Evolutionary conservation across 352 stramenopile genomes (phyloP).

Genomic region (Albugo laibachii): DNA sequence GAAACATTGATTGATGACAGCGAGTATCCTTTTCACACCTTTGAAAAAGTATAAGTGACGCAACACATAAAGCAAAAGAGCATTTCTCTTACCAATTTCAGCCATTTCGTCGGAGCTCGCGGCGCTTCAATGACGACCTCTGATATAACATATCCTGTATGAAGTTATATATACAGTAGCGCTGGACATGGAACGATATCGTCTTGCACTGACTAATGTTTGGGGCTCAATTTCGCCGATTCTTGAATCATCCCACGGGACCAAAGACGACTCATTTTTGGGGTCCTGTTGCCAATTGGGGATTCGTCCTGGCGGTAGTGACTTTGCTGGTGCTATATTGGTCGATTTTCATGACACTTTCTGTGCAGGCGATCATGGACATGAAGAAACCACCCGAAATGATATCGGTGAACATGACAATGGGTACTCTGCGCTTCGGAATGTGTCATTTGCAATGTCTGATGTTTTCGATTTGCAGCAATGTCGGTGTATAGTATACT

Average conservation of each 20-base stretch:
- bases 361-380: constrained; percentile 45
- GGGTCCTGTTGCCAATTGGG: constrained; percentile 77
- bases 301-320: constrained; percentile 65
- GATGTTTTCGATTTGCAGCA: constrained; percentile 12
- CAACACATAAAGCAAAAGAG: too few relatives aligned
- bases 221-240: constrained; percentile 27
- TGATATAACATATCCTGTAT: too few relatives aligned
- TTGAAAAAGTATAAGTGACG: too few relatives aligned
- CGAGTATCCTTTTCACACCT: constrained; percentile 35
- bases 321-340: neutral
- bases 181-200: too few relatives aligned
- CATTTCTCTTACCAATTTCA: too few relatives aligned
- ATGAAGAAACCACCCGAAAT: constrained; percentile 67
- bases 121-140: too few relatives aligned
- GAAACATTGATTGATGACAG: constrained; percentile 49
- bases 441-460: neutral
- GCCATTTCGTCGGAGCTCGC: too few relatives aligned
- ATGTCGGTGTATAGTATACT: constrained; percentile 71
- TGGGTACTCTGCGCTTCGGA: constrained; percentile 13
- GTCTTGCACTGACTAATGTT: constrained; percentile 6
- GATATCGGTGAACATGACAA: constrained; percentile 79
- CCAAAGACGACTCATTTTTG: constrained; percentile 80
- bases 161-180: too few relatives aligned
- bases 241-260: constrained; percentile 63
- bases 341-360: neutral